Base-by-base conservation (phyloP, 176 grass and related monocot species). In the Aechmea fasciata region DNA sequence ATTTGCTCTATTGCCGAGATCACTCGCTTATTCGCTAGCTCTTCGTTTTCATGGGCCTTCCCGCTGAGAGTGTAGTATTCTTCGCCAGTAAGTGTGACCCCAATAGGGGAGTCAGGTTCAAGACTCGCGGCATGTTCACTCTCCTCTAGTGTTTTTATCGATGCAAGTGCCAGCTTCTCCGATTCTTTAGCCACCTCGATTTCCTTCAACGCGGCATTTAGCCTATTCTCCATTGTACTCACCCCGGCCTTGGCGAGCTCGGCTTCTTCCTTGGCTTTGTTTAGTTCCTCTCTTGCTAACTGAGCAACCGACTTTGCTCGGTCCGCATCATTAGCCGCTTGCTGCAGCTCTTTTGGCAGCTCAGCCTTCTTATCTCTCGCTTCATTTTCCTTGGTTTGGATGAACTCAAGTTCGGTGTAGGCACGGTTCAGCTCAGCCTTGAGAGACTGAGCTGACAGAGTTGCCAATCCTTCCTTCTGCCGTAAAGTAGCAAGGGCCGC, bases 151-250 rank as follows among this genome's bases (percentile, higher is more conserved):
- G 82, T 80, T 71, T 84, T 78, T 78, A 77, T 73, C 48, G 91
- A 75, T 49, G 77, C 70, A 22, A 5, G 47, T 49, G 87, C 87
- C 15, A 96, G 50, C 52, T 91, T 79, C 75, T 83, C 26, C 6
- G 87, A 88, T 54, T 84, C 65, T 64, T 85, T 91, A 14, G 82
- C 26, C 0, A 80, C 91, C 69, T 88, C 74, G 48, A 88, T 91
- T 83, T 96, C 87, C 62, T 68, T 88, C 1, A 75, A 59, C 12
- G 18, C 49, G 23, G 87, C 91, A 77, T 88, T 67, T 50, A 83
- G 50, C 71, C 80, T 91, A 69, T 80, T 67, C 77, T 96, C 78
- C 41, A 85, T 19, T 10, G 84, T 63, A 65, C 66, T 81, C 13
- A 52, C 49, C 29, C 73, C 71, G 29, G 87, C 73, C 41, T 88